A percentile compares a stretch with the other conserved stretches of the same genome.
These are phyloP conservation scores for Arctostaphylos glauca DNA, from an alignment of 148 eudicot species.

Conservation along the genomic window DNA sequence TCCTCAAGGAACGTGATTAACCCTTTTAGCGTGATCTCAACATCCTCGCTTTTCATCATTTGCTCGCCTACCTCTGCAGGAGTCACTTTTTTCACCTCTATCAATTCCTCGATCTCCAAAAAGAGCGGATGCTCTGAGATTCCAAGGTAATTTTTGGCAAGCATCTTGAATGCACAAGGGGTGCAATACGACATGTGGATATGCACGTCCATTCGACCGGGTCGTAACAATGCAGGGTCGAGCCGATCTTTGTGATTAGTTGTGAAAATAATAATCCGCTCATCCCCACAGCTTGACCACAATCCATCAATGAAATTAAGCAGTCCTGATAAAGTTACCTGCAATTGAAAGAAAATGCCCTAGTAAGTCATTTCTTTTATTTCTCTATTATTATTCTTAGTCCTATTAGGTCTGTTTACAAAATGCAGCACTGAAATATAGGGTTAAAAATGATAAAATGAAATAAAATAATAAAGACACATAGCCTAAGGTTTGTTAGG, in stretches of 20 bases:
- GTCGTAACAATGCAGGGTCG: slow-evolving; percentile 65
- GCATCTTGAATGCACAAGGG: slow-evolving; percentile 47
- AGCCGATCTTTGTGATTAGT: slow-evolving; percentile 71
- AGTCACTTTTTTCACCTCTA: slow-evolving; percentile 29
- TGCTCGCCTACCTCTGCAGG: slow-evolving; percentile 55
- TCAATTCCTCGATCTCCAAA: slow-evolving; percentile 23
- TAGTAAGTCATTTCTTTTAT: neutral
- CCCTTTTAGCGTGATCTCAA: slow-evolving; percentile 33
- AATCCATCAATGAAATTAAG: slow-evolving; percentile 67
- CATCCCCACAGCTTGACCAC: slow-evolving; percentile 78
- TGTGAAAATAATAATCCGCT: slow-evolving; percentile 59
- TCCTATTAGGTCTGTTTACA: too few relatives aligned
- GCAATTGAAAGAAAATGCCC: neutral
- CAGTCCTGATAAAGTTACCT: slow-evolving; percentile 64
- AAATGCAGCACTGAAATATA: too few relatives aligned
- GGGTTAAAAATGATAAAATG: too few relatives aligned
- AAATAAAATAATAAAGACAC: too few relatives aligned
- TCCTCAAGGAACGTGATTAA: slow-evolving; percentile 32
- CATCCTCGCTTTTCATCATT: slow-evolving; percentile 36
- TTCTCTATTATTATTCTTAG: neutral
- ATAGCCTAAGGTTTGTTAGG: too few relatives aligned
- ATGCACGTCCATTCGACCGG: slow-evolving; percentile 78
- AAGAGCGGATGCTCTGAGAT: slow-evolving; percentile 37
- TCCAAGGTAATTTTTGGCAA: slow-evolving; percentile 51
- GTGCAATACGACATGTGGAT: slow-evolving; percentile 75